Evolutionary conservation across 2,329 filamentous ascomycete species (phyloP), one percentile per base, ranked within the genome.

Genomic region (Metarhizium anisopliae): DNA sequence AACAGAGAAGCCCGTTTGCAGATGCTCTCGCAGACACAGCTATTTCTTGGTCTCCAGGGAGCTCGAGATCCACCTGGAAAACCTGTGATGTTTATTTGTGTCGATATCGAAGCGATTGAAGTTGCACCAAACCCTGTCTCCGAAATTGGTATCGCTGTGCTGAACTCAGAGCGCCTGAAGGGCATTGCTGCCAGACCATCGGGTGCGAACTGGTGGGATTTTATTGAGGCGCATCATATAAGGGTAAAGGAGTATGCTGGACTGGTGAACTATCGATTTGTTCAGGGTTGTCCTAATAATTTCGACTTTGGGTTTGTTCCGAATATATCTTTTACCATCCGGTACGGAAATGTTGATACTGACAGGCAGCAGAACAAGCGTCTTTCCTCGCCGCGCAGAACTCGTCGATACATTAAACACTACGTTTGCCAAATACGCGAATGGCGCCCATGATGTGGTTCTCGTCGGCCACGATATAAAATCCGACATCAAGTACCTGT

Each of bases 31-130:
- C 79, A 86, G 50, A 75, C 81, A 7, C 86, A 92, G 66, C 75
- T 81, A 53, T 89, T 89, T 63, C 77, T 95, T 1, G 89, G 89
- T 4, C 72, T 95, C 3, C 56, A 55, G 18, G 59, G 55, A 8
- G 43, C 55, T 4, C 51, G 52, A 1, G 57, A 52, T 6, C 51
- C 52, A 7, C 45, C 56, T 7, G 45, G 6, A 59, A 66, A 47
- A 20, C 50, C 51, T 25, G 61, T 65, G 5, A 77, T 95, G 7
- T 87, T 96, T 62, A 76, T 96, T 57, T 84, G 81, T 59, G 76
- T 97, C 49, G 94, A 99, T 63, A 75, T 94, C 36, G 94, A 99
- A 69, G 84, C 86, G 1, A 89, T 85, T 56, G 94, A 99, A 68
- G 71, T 73, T 25, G 75, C 81, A 49, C 80, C 83, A 13, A 74